Base-by-base conservation (phyloP, 23 red algal species). In the Gracilaria domingensis region DNA sequence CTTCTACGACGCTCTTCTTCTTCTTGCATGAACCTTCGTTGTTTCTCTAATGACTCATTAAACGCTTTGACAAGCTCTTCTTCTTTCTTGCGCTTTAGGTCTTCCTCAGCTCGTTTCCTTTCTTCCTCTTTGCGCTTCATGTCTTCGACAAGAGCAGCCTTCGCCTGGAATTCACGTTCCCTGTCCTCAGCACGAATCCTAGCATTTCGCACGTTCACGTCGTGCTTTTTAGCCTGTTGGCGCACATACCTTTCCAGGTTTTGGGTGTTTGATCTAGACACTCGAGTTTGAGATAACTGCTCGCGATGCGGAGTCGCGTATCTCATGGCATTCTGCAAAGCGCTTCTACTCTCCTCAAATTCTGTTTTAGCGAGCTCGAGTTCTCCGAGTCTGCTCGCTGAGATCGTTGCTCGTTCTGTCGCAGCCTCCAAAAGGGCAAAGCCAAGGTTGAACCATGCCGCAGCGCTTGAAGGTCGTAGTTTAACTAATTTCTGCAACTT, bases 371-470 rank as follows among this genome's bases (percentile, higher is more conserved):
- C 89, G 8, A 74, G 60, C 48, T 84, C 48, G 23, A 92, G 73
- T 29, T 92, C 79, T 32, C 62, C 79, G 18, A 92, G 80, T 30
- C 59, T 58, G 14, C 26, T 84, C 3, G 40, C 24, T 16, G 37
- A 62, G 14, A 67, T 40, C 25, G 64, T 58, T 57, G 66, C 89
- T 23, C 89, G 38, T 26, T 71, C 79, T 6, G 34, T 64, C 4
- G 89, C 89, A 26, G 67, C 34, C 24, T 92, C 89, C 34, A 83
- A 79, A 35, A 92, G 75, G 49, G 80, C 76, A 55, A 83, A 66
- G 38, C 89, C 80, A 51, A 92, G 80, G 50, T 92, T 92, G 65
- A 92, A 92, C 79, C 89, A 84, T 14, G 56, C 76, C 14, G 78
- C 79, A 34, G 89, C 59, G 67, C 50, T 76, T 54, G 47, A 35